phyloP scores from a whole-genome alignment of 2,329 filamentous ascomycete species.

The Blastomyces gilchristii region DNA sequence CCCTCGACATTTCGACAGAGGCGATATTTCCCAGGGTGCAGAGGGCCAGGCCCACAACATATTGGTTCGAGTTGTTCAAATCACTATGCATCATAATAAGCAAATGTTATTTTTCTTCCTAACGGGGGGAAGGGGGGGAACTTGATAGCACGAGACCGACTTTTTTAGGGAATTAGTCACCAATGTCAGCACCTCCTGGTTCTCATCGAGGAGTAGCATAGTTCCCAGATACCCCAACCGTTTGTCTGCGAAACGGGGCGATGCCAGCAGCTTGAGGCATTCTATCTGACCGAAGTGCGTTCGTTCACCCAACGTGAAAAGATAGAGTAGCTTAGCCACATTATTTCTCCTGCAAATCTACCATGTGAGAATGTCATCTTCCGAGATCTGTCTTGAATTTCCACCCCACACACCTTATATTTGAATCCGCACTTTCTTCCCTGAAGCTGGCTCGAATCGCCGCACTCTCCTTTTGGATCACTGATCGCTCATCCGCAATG shows the following conservation, averaged over 20 bases:
- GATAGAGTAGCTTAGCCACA: slow-evolving; percentile 94
- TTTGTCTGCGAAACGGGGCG: slow-evolving; percentile 95
- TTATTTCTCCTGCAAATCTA: slow-evolving; percentile 69
- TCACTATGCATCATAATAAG: slow-evolving; percentile 49
- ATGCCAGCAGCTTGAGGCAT: slow-evolving; percentile 93
- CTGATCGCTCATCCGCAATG: slow-evolving; percentile 94
- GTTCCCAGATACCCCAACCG: slow-evolving; percentile 90
- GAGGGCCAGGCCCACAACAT: slow-evolving; percentile 90
- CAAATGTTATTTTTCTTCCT: background rate
- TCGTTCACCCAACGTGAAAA: slow-evolving; percentile 92
- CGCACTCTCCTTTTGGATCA: slow-evolving; percentile 98
- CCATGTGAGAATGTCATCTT: background rate
- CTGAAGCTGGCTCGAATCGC: slow-evolving; percentile 95
- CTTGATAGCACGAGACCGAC: slow-evolving; percentile 42
- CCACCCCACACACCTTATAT: slow-evolving; percentile 58
- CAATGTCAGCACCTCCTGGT: slow-evolving; percentile 92
- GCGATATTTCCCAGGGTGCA: slow-evolving; percentile 97
- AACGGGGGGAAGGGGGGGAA: background rate
- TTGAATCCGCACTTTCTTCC: slow-evolving; percentile 89
- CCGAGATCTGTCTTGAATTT: background rate
- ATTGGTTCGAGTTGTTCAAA: slow-evolving; percentile 93
- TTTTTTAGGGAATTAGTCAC: slow-evolving; percentile 98
- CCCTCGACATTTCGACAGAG: slow-evolving; percentile 94
- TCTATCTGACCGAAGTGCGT: slow-evolving; percentile 99
- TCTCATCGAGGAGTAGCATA: slow-evolving; percentile 92